Base-by-base conservation (phyloP, 2,329 filamentous ascomycete genomes). In the Aspergillus hortae region DNA sequence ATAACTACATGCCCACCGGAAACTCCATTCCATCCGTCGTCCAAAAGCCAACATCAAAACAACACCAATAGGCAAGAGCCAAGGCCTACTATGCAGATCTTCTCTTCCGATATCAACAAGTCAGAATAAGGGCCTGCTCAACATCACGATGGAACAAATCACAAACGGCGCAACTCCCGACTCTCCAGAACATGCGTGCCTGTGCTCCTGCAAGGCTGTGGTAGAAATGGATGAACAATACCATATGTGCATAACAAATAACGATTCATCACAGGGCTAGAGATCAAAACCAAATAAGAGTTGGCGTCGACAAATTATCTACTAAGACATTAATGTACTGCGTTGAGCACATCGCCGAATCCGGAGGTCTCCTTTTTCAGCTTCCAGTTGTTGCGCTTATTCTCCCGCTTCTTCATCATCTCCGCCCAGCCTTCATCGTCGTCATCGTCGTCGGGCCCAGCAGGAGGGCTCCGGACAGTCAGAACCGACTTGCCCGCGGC, bases 341-440 rank as follows among this genome's bases (percentile, higher is more conserved):
- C 69, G 47, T 68, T 69, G 46, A 73, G 53, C 23, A 74, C 55
- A 55, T 74, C 70, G 9, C 69, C 67, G 46, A 74, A 61, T 15
- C 60, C 60, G 3, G 66, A 63, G 3, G 62, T 66, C 32, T 63
- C 68, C 54, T 71, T 75, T 56, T 74, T 75, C 52, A 74, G 55
- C 47, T 73, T 75, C 75, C 76, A 77, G 52, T 62, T 68, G 57
- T 62, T 74, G 64, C 75, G 76, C 63, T 77, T 78, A 60, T 75
- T 76, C 50, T 78, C 75, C 48, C 75, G 71, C 55, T 71, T 74
- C 63, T 74, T 74, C 67, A 72, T 73, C 76, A 79, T 76, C 52
- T 78, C 73, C n/a, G 74, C 72, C 76, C 76, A 79, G 6, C 68
- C 76, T 61, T 75, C 69, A 15, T 77, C 76, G 23, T 78, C 76